Base-by-base conservation (phyloP, 2,329 filamentous ascomycete genomes). In the Chaetomiaceae sp. region DNA sequence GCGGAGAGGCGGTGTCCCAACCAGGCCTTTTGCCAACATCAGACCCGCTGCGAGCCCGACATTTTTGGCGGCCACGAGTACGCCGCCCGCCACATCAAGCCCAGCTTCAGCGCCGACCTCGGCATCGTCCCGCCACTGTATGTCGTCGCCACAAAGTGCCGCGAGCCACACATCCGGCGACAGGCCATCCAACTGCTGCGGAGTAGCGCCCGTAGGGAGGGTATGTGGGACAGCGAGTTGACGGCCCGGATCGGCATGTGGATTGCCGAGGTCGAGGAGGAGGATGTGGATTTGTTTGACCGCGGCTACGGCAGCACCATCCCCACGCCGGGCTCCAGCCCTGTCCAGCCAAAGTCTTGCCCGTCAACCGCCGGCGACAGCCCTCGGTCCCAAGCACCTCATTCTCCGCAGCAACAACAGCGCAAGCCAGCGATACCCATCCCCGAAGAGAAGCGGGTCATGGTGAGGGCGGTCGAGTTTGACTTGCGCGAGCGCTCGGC, bases 201-300 rank as follows among this genome's bases (percentile, higher is more conserved):
- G 46, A 80, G 75, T 59, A 82, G 78, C 61, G 77, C 81, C 7
- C 74, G 83, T 41, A 73, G 83, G 44, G 85, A 87, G 67, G 84
- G 81, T 20, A 83, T 87, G 75, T 87, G 84, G 84, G 84, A 88
- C 61, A 84, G 79, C 60, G 76, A 80, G 58, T 71, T 83, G 55
- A 72, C 75, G 10, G 79, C 79, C 1, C 73, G 73, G 7, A 81
- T 83, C 58, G 75, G 74, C 42, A 71, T 71, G 53, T 82, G 79
- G 78, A 71, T 82, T 33, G 74, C 78, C 64, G 67, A 72, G 8
- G 71, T 82, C 14, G 80, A 83, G 59, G 80, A 83, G 59, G 72
- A 53, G 16, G 57, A 47, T 13, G 6, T 53, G 5, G 48, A 51
- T 5, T 11, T 50, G n/a, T 55, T 51, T 13, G 71, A 73, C 2